Conservation (phyloP, 805 yeast genomes). For the Teunomyces stri region DNA sequence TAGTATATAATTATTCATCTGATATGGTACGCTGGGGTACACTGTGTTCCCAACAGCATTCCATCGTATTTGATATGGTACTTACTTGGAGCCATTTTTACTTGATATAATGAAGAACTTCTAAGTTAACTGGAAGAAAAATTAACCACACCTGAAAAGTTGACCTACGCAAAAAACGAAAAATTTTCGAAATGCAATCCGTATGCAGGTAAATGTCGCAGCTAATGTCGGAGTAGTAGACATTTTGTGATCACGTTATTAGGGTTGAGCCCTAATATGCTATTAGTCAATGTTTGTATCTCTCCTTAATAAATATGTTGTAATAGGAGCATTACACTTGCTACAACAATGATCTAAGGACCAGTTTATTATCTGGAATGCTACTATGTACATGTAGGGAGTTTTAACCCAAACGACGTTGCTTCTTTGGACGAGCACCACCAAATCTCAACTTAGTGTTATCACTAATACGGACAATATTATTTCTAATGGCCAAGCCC, state of each 20-base stretch:
- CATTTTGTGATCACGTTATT: background rate
- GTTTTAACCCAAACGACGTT: constrained; percentile 55
- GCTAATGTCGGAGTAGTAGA: background rate
- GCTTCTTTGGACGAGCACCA: constrained; percentile 83
- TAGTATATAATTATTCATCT: constrained; percentile 17
- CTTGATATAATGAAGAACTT: constrained; percentile 9
- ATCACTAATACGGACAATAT: constrained; percentile 71
- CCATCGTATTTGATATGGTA: constrained; percentile 3
- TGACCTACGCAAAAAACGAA: constrained; percentile 10
- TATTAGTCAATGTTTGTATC: no score
- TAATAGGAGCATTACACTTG: background rate
- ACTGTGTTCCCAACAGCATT: background rate
- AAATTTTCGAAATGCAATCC: constrained; percentile 8
- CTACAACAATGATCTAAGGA: background rate
- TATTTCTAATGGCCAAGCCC: constrained; percentile 66
- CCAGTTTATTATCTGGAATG: constrained; percentile 3
- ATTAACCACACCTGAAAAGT: constrained; percentile 5
- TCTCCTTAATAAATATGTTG: background rate
- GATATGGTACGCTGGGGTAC: background rate
- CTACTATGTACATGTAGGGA: constrained; percentile 8
- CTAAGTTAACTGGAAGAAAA: constrained; percentile 5
- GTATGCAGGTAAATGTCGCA: constrained; percentile 4
- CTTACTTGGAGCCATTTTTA: constrained; percentile 26
- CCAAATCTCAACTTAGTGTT: constrained; percentile 85
- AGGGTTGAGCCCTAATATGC: constrained; percentile 7